Conservation (phyloP, 257 asterid genomes). For the Nicotiana otophora region DNA sequence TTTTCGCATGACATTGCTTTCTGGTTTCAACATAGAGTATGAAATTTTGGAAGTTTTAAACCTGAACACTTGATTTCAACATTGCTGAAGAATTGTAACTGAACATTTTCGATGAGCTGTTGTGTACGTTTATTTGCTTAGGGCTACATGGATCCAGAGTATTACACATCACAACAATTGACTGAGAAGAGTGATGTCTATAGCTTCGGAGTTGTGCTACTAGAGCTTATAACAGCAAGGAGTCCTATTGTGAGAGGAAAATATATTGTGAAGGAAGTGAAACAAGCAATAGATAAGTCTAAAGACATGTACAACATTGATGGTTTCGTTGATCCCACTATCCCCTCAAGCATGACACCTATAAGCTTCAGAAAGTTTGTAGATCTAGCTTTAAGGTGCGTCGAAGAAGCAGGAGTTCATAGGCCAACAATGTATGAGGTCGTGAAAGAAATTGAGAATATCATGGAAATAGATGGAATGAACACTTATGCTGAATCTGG, state of each 20-base stretch:
- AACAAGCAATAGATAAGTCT: constrained; percentile 7
- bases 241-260: constrained; percentile 10
- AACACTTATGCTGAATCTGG: neutral
- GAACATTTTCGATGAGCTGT: neutral
- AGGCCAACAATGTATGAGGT: constrained; percentile 19
- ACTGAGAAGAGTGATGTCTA: constrained; percentile 19
- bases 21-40: too few species aligned
- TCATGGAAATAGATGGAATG: constrained; percentile 13
- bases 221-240: constrained; percentile 13
- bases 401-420: constrained; percentile 1
- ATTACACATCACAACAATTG: constrained; percentile 19
- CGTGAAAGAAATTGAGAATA: constrained; percentile 14
- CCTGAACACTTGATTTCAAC: neutral
- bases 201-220: constrained; percentile 14
- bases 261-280: constrained; percentile 9
- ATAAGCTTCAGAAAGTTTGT: constrained; percentile 10
- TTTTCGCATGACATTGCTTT: neutral
- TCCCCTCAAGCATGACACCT: neutral
- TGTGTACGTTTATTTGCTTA: neutral
- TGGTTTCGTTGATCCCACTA: constrained; percentile 4
- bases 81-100: neutral
- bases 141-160: constrained; percentile 21
- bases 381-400: constrained; percentile 10
- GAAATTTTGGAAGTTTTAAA: neutral
- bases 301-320: constrained; percentile 11